Base-by-base conservation (phyloP, 2,329 filamentous ascomycete species). In the Trichoderma afroharzianum region DNA sequence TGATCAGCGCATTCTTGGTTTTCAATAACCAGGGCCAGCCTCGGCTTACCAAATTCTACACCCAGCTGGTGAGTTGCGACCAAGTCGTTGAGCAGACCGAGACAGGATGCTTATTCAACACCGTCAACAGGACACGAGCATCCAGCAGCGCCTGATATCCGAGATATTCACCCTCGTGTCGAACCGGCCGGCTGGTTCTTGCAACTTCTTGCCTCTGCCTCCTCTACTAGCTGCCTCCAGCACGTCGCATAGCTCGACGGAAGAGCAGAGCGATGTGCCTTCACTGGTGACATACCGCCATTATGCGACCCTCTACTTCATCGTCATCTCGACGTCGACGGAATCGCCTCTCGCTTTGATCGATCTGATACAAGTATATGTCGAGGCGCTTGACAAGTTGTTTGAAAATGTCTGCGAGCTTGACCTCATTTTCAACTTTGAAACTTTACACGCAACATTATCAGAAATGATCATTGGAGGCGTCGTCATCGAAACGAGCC, bases 371-470 rank as follows among this genome's bases (percentile, higher is more conserved):
- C 96, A 99, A 82, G 96, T 99, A 72, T 99, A 98, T 78, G 96
- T 99, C 74, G 96, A 99, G 82, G 91, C 95, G 1, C 88, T 99
- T 43, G 96, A 99, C 81, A 90, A 94, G 74, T 87, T 99, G 53
- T 99, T 99, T 80, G 96, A 98, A 83, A 98, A 99, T 80, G 96
- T 99, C 11, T 99, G 96, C 87, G 96, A 99, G 85, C 86, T 99
- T 70, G 95, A 99, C 81, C 87, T 99, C 76, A 99, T 99, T 81
- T 99, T 99, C 85, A 98, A 98, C 80, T 99, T 97, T 77, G 96
- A 99, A 87, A 97, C 94, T 18, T 86, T 99, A 77, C 96, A 99
- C 84, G 93, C 95, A 9, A 91, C 94, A 18, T 85, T 98, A 11
- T 91, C 90, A 71, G 95, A 98, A 85, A 97, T 98, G 93, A 92